phyloP scores from a whole-genome alignment of 2,329 filamentous ascomycete species.

The Basipetospora chlamydospora region DNA sequence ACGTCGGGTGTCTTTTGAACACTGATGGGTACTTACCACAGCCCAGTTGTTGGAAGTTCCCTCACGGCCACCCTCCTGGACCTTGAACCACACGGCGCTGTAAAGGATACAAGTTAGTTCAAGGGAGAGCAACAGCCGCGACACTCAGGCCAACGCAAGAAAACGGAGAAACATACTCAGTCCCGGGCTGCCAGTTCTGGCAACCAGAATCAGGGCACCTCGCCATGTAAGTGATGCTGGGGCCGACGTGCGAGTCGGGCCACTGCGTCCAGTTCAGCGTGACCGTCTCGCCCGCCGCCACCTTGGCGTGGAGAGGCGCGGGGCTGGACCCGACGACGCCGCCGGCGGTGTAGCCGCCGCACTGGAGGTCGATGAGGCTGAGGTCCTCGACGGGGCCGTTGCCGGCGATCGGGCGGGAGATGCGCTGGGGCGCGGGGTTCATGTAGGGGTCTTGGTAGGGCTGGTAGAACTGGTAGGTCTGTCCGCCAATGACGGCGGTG shows the following conservation, averaged over 20 bases:
- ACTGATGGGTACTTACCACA: conserved; percentile 14
- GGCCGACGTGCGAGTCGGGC: conserved; percentile 36
- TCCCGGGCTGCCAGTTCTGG: conserved; percentile 17
- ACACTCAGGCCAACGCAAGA: not conserved
- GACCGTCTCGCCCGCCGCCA: conserved; percentile 36
- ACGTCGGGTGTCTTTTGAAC: too few species aligned
- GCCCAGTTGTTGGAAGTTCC: conserved; percentile 37
- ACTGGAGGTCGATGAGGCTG: conserved; percentile 37
- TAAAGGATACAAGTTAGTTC: not conserved
- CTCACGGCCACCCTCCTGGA: conserved; percentile 26
- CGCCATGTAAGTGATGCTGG: conserved; percentile 45
- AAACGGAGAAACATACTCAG: conserved; percentile 12
- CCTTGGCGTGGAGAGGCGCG: conserved; percentile 37
- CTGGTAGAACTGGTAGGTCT: conserved; percentile 18
- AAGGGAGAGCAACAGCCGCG: too few species aligned
- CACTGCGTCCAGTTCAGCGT: conserved; percentile 39
- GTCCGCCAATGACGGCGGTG: conserved; percentile 26
- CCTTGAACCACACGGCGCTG: conserved; percentile 6
- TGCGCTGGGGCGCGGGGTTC: conserved; percentile 29
- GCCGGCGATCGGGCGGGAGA: conserved; percentile 41
- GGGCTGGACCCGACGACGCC: conserved; percentile 33
- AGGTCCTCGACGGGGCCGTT: conserved; percentile 44
- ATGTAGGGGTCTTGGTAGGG: conserved; percentile 28
- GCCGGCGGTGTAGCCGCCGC: conserved; percentile 35
- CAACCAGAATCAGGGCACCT: conserved; percentile 29